Base-by-base conservation (phyloP, 176 grass and related monocot genomes). In the Bolboschoenus planiculmis region DNA sequence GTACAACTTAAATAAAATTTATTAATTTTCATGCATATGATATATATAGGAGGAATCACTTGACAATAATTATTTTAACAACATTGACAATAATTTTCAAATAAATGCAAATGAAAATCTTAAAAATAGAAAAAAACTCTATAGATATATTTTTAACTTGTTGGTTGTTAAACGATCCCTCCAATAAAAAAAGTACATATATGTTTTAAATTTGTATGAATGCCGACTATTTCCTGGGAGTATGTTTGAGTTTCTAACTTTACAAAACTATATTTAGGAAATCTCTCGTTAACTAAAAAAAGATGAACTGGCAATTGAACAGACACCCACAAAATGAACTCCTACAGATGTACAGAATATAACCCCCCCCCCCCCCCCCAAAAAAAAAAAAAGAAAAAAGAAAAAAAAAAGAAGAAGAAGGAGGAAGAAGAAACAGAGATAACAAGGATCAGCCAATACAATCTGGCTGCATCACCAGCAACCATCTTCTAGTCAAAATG, bases 401-500 rank as follows among this genome's bases (percentile, higher is more conserved):
- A 60, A 30, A 24, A 3, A 60, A 1, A 11, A 2, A 29, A 61
- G n/a, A 11, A 20, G 18, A n/a, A 10, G 8, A 37, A 70, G 1
- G 39, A 16, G 6, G 7, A 4, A 29, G 11, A 27, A 9, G 9
- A 60, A 30, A 24, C 11, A 3, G 29, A 6, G 3, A 9, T n/a
- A 70, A 70, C 8, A 23, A 43, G 7, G 18, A 77, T 33, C 44
- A 20, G 6, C 43, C 4, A 29, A 50, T 29, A 48, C 3, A 43
- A 75, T 15, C 18, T 4, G 18, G 16, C 35, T 15, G 16, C 21
- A 50, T 50, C 27, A 61, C 21, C 20, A 65, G 56, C 31, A 57
- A 16, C 15, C 77, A 82, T 46, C 39, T 63, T 64, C 80, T 87
- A 97, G 68, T 94, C 90, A 37, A 92, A 94, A 92, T 94, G 92